Base-by-base conservation (phyloP, 495 filamentous ascomycete genomes). In the Chaetomium fimeti region DNA sequence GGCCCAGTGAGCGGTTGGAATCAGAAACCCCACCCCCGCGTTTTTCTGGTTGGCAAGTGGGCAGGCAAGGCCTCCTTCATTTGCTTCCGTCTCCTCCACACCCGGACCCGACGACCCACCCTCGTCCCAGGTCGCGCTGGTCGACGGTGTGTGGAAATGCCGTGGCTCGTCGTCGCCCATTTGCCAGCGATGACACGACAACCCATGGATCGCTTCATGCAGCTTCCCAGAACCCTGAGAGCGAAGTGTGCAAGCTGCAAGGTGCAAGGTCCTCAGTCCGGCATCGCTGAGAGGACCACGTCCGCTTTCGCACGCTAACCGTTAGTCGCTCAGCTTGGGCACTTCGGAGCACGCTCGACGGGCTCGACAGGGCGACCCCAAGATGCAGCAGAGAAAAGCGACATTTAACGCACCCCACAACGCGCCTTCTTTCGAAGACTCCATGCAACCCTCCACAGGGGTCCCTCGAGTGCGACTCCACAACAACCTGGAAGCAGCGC, bases 391-490 rank as follows among this genome's bases (percentile, higher is more conserved):
- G 13, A 36, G n/a, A 29, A 61, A 64, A 63, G 60, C 63, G 58
- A 69, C 67, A 66, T 69, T 65, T 59, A 12, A 60, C 28, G 38
- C 55, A 60, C 67, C 63, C 67, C 67, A 66, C 67, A 69, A 62
- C 55, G 48, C 45, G 48, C 56, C 32, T 27, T 64, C 61, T 43
- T 32, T 55, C 42, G 61, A 42, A 56, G n/a, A 32, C 38, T 51
- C 56, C 49, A 68, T 71, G 66, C 66, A 65, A 66, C 66, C 51
- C 29, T 58, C 25, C 38, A 63, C 68, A 67, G 68, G 62, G 68
- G 64, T 36, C 45, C 45, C 20, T 49, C 20, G 45, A 22, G 5
- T 20, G 43, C 43, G n/a, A 47, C 43, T 20, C 32, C 32, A 36
- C 32, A 36, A 11, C 3, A 36, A 36, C 32, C 32, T 36, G 5